A percentile compares a stretch with the other conserved stretches of the same genome.
Evolutionary conservation across 2,329 filamentous ascomycete species (phyloP).

Genomic region (Exserohilum rostratum): DNA sequence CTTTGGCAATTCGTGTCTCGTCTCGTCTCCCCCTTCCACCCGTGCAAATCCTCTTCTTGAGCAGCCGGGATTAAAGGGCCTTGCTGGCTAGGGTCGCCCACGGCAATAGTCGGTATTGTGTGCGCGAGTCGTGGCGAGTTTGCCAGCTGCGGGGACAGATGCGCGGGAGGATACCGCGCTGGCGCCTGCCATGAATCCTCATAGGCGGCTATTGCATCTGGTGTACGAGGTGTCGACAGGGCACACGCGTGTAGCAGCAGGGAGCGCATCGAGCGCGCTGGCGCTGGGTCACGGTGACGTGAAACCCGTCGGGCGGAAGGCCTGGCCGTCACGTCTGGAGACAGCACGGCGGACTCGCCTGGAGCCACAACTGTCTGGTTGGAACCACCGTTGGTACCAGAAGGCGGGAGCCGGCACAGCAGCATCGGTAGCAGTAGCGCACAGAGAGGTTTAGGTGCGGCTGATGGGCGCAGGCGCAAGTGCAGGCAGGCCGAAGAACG

Average conservation of each 20-base stretch:
- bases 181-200: no score
- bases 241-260: slow-evolving; percentile 14
- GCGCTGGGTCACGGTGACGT: slow-evolving; percentile 14
- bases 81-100: slow-evolving; percentile 22
- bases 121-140: slow-evolving; percentile 16
- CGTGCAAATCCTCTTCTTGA: slow-evolving; percentile 31
- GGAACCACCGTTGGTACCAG: slow-evolving; percentile 48
- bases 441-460: slow-evolving; percentile 25
- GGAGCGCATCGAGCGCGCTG: slow-evolving; percentile 18
- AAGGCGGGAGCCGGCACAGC: slow-evolving; percentile 36
- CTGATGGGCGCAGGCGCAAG: slow-evolving; percentile 29
- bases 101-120: slow-evolving; percentile 18
- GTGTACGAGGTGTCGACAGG: slow-evolving; percentile 18
- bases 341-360: slow-evolving; percentile 29
- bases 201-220: slow-evolving; percentile 14
- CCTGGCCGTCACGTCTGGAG: slow-evolving; percentile 5
- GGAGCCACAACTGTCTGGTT: slow-evolving; percentile 44
- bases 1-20: slow-evolving; percentile 22
- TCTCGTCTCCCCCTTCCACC: slow-evolving; percentile 23
- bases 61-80: slow-evolving; percentile 13
- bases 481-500: neutral
- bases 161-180: no score
- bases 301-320: slow-evolving; percentile 14
- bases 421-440: slow-evolving; percentile 25
- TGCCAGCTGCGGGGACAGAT: no score